Percentiles rank a stretch among this genome's conserved stretches.
These are phyloP conservation scores for Parastagonospora avenae DNA, from an alignment of 2,329 filamentous ascomycete species.

Conservation along the genomic window DNA sequence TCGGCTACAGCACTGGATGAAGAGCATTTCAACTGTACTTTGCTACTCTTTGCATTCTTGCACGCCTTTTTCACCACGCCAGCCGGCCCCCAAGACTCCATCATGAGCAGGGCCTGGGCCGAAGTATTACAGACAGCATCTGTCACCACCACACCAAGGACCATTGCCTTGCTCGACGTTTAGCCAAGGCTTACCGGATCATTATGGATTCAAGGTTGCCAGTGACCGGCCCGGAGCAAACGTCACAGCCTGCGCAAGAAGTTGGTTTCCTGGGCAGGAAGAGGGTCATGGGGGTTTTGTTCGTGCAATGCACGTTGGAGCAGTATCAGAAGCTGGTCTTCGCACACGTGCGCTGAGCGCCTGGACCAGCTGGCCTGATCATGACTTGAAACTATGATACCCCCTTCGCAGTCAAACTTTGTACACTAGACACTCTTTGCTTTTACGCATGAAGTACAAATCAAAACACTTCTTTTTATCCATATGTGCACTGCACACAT, in stretches of 20 bases:
- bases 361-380: slow-evolving; percentile 9
- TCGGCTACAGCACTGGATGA: slow-evolving; percentile 46
- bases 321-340: slow-evolving; percentile 10
- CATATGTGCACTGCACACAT: not conserved
- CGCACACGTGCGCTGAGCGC: slow-evolving; percentile 1
- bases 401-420: slow-evolving; percentile 2
- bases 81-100: not conserved
- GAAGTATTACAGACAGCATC: not conserved
- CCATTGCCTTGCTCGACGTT: too few species aligned
- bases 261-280: not conserved
- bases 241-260: not conserved
- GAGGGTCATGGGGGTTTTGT: not conserved
- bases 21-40: not conserved
- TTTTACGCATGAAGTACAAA: not conserved
- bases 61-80: not conserved
- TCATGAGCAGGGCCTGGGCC: not conserved
- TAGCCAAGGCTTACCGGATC: too few species aligned
- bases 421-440: not conserved
- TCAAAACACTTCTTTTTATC: not conserved
- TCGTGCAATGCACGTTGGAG: not conserved
- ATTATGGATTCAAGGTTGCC: not conserved
- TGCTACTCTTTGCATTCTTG: not conserved
- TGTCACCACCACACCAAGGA: not conserved
- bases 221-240: not conserved
- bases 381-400: slow-evolving; percentile 10